phyloP scores from a whole-genome alignment of 768 basidiomycete species.

The Phallus indusiatus region DNA sequence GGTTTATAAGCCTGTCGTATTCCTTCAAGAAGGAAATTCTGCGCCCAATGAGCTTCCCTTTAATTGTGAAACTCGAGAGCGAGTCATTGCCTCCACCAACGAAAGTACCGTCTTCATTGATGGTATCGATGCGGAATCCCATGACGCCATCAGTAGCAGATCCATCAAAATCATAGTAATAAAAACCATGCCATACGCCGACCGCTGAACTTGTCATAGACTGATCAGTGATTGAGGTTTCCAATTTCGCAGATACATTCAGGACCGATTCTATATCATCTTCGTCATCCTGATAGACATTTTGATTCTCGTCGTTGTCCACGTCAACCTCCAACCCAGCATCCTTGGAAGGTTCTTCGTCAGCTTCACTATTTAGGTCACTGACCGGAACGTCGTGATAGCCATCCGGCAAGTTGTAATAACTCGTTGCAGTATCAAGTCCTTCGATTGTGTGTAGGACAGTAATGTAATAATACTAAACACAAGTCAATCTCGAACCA shows the following conservation, averaged over 20 bases:
- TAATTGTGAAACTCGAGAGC: neutral
- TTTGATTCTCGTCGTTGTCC: neutral
- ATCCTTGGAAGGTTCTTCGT: no score
- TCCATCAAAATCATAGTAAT: neutral
- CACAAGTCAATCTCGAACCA: neutral
- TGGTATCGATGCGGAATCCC: neutral
- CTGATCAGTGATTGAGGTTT: neutral
- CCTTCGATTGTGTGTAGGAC: neutral
- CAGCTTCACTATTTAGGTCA: no score
- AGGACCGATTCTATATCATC: neutral
- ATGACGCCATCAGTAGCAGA: neutral
- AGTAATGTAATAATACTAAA: neutral
- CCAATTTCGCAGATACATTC: neutral
- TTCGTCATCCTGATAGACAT: neutral
- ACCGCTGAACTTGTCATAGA: neutral
- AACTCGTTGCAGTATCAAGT: neutral
- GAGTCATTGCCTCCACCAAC: neutral
- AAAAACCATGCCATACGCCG: neutral
- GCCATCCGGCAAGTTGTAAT: neutral
- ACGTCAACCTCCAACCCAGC: neutral
- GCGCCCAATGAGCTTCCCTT: neutral
- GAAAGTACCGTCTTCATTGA: neutral
- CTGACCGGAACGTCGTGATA: neutral
- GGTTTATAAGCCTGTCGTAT: neutral
- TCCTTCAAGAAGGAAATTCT: neutral